Evolutionary conservation across 2,329 filamentous ascomycete genomes (phyloP).

Genomic region (Arthrobotrys conoides): DNA sequence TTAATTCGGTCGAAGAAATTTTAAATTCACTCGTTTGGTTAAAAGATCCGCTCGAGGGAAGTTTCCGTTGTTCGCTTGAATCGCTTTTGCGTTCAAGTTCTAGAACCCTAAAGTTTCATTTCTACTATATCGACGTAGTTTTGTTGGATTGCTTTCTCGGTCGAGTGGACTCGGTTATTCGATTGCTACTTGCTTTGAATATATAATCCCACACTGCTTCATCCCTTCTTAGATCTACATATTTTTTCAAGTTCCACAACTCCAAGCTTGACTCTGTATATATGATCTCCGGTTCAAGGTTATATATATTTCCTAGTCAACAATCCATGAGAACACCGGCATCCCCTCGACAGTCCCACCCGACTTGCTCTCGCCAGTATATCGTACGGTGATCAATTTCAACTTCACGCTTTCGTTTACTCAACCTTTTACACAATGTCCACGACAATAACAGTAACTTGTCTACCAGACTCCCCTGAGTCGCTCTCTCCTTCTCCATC

Average conservation of each 20-base stretch:
- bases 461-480: conserved; percentile 56
- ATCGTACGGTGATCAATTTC: conserved; percentile 51
- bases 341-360: conserved; percentile 28
- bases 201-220: conserved; percentile 26
- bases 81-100: conserved; percentile 32
- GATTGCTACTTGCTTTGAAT: conserved; percentile 34
- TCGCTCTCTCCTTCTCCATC: conserved; percentile 55
- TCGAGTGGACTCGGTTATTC: conserved; percentile 33
- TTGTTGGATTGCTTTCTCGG: conserved; percentile 32
- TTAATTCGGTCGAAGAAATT: conserved; percentile 23
- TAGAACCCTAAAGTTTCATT: conserved; percentile 30
- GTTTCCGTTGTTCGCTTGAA: conserved; percentile 18
- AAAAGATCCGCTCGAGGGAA: conserved; percentile 26
- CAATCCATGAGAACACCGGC: conserved; percentile 55
- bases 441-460: conserved; percentile 42
- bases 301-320: conserved; percentile 25
- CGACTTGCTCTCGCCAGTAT: conserved; percentile 20
- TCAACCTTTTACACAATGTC: conserved; percentile 43
- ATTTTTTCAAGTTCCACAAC: conserved; percentile 3
- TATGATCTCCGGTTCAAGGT: conserved; percentile 42
- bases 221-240: background rate
- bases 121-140: conserved; percentile 36
- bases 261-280: conserved; percentile 41
- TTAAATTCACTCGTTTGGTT: conserved; percentile 11
- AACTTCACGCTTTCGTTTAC: conserved; percentile 9